Evolutionary conservation across 768 basidiomycete species (phyloP).

Genomic region (Termitomyces sp.): DNA sequence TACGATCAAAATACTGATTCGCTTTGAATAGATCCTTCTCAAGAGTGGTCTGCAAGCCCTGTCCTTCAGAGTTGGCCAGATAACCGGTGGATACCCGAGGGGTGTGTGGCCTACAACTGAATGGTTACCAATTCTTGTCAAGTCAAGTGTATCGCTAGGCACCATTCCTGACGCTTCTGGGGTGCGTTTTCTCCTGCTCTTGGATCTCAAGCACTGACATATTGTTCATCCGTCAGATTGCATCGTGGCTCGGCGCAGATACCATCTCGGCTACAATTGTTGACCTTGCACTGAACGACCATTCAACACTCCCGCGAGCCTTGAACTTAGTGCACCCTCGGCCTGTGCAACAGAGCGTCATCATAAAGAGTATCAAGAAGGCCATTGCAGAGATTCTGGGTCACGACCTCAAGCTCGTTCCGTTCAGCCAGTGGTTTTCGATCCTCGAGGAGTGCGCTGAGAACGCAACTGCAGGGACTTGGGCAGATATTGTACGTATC

Average conservation of each 20-base stretch:
- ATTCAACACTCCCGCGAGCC: slow-evolving; percentile 15
- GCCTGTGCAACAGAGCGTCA: slow-evolving; percentile 26
- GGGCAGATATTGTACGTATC: slow-evolving; percentile 9
- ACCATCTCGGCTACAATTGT: slow-evolving; percentile 27
- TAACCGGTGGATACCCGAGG: slow-evolving; percentile 30
- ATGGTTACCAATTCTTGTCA: slow-evolving; percentile 39
- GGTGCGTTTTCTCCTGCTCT: slow-evolving; percentile 19
- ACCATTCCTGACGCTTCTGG: slow-evolving; percentile 27
- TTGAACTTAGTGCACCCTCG: slow-evolving; percentile 34
- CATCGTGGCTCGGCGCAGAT: slow-evolving; percentile 30
- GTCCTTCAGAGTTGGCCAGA: slow-evolving; percentile 36
- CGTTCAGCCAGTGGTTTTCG: slow-evolving; percentile 21
- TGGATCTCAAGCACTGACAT: neutral
- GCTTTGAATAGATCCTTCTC: slow-evolving; percentile 26
- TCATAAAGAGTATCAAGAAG: slow-evolving; percentile 8
- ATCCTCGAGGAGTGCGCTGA: slow-evolving; percentile 12
- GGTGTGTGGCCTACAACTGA: slow-evolving; percentile 40
- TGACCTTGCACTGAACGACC: slow-evolving; percentile 26
- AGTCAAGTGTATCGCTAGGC: slow-evolving; percentile 30
- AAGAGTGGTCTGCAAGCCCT: slow-evolving; percentile 29
- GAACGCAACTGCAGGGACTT: slow-evolving; percentile 3
- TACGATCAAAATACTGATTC: neutral
- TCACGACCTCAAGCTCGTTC: slow-evolving; percentile 4
- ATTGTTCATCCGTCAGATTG: slow-evolving; percentile 13
- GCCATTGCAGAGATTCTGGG: slow-evolving; percentile 6